phyloP scores from a whole-genome alignment of 257 asterid genomes.

The Fraxinus quadrangulata region DNA sequence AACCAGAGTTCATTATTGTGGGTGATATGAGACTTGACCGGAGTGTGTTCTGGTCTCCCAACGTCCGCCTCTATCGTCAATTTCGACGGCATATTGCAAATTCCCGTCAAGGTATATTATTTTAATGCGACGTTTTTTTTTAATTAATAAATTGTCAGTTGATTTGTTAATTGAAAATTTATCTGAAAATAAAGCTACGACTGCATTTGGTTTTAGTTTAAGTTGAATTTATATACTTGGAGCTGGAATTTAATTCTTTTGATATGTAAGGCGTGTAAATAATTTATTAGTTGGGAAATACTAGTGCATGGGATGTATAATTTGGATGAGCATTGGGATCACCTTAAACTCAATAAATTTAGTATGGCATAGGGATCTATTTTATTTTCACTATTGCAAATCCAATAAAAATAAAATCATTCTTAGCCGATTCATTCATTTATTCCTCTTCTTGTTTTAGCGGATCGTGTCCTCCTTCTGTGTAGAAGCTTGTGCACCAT shows the following conservation, averaged over 20 bases:
- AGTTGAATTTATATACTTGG: neutral
- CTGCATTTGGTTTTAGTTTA: neutral
- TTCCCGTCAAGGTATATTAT: slow-evolving; percentile 31
- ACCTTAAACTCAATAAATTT: neutral
- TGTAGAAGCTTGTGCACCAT: neutral
- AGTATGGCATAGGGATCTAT: neutral
- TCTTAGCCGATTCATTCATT: neutral
- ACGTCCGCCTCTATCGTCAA: slow-evolving; percentile 28
- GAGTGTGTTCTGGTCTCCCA: slow-evolving; percentile 28
- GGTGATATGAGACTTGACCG: slow-evolving; percentile 41
- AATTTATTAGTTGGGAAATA: neutral
- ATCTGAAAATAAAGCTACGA: neutral
- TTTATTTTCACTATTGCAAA: neutral
- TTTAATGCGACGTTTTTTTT: neutral
- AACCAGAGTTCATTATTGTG: neutral
- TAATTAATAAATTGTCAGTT: neutral
- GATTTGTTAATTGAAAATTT: neutral
- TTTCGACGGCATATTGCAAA: slow-evolving; percentile 29
- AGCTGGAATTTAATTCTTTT: neutral
- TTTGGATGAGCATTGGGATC: neutral
- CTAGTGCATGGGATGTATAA: neutral
- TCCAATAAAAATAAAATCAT: neutral
- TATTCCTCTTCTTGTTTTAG: neutral
- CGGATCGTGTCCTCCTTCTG: neutral
- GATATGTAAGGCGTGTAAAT: neutral